These are phyloP conservation scores for Citrus medica DNA, from an alignment of 345 rosid genomes.

Conservation along the genomic window DNA sequence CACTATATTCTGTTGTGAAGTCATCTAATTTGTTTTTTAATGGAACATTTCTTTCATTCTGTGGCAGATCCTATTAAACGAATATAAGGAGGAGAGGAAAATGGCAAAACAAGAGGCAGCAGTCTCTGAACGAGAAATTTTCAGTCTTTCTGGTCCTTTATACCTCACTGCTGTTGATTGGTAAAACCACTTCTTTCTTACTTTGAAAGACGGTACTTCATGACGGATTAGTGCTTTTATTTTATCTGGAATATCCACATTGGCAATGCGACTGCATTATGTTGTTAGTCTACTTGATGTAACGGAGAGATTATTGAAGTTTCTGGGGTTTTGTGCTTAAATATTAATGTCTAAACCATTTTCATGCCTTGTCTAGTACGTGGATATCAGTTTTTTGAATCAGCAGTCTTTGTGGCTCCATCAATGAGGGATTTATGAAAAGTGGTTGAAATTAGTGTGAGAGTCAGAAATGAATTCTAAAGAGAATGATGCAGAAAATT, in stretches of 20 bases:
- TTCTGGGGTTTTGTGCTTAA: neutral
- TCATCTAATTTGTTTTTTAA: neutral
- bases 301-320: neutral
- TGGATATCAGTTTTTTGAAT: too few relatives aligned
- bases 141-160: conserved; percentile 50
- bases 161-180: conserved; percentile 53
- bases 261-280: neutral
- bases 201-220: neutral
- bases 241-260: neutral
- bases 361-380: neutral
- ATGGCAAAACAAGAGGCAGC: neutral
- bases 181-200: conserved; percentile 24
- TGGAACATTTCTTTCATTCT: neutral
- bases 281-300: neutral
- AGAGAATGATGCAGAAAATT: too few relatives aligned
- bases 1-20: neutral
- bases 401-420: too few relatives aligned
- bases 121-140: conserved; percentile 37
- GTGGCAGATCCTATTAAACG: neutral
- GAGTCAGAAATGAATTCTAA: too few relatives aligned
- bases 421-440: too few relatives aligned
- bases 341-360: neutral
- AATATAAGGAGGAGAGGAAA: conserved; percentile 9
- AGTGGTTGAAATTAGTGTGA: too few relatives aligned
- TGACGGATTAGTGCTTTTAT: neutral